Percentiles rank a stretch among this genome's conserved stretches.
phyloP scores from a whole-genome alignment of 2,329 filamentous ascomycete species.

The Fusarium xyrophilum region DNA sequence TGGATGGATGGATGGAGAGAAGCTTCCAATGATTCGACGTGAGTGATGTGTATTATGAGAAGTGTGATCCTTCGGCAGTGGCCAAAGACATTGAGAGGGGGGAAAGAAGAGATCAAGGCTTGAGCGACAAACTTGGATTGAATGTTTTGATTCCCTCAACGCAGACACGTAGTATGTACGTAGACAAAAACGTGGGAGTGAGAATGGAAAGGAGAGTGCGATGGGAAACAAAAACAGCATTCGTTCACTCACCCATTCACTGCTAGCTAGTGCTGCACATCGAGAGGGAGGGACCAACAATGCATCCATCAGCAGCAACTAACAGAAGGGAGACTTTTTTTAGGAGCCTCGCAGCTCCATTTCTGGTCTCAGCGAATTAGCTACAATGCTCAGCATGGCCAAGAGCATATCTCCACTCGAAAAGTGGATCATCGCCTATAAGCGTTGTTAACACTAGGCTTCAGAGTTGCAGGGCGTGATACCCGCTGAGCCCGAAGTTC shows the following conservation, averaged over 20 bases:
- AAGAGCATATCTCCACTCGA: not conserved
- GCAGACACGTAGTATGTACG: not conserved
- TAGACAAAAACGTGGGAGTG: conserved; percentile 26
- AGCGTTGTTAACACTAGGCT: not conserved
- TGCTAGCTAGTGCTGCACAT: not conserved
- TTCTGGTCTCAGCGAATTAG: conserved; percentile 5
- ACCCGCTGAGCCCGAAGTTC: conserved; percentile 9
- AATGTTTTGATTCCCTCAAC: conserved; percentile 4
- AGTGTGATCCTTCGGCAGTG: not conserved
- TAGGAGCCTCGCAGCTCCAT: not conserved
- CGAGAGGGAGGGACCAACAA: conserved; percentile 24
- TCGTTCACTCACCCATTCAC: not conserved
- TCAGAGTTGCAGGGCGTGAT: conserved; percentile 10
- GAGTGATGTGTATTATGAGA: not conserved
- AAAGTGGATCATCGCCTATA: not conserved
- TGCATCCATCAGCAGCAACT: conserved; percentile 10
- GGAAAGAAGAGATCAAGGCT: not conserved
- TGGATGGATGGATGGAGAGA: conserved; percentile 11
- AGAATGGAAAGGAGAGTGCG: conserved; percentile 13
- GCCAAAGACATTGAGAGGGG: not conserved
- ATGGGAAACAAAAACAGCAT: conserved; percentile 6
- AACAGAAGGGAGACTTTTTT: conserved; percentile 8
- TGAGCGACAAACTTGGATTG: not conserved
- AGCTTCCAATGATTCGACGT: conserved; percentile 7
- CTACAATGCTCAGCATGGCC: not conserved